A percentile compares a stretch with the other conserved stretches of the same genome.
Evolutionary conservation across 2,329 filamentous ascomycete species (phyloP).

Genomic region (Cadophora malorum): DNA sequence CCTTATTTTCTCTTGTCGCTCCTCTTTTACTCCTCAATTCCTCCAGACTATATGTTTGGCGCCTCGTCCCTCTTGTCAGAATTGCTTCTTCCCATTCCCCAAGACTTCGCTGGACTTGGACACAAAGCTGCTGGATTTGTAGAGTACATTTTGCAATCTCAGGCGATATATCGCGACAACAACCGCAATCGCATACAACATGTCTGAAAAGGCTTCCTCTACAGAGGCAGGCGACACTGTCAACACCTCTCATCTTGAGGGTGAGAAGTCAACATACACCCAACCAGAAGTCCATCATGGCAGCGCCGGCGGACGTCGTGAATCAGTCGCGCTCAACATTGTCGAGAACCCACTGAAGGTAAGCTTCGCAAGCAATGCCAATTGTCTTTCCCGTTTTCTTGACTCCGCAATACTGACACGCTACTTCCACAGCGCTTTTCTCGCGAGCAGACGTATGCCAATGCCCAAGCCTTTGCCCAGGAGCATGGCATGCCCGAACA

Average conservation of each 20-base stretch:
- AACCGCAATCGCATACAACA: not conserved
- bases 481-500: constrained; percentile 64
- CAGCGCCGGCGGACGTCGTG: not conserved
- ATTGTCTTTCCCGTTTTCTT: not conserved
- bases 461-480: constrained; percentile 61
- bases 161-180: not conserved
- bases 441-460: constrained; percentile 50
- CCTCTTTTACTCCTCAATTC: constrained; percentile 6
- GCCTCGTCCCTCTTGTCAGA: constrained; percentile 4
- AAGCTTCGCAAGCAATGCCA: constrained; percentile 12
- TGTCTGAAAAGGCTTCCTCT: constrained; percentile 15
- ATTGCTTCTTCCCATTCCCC: not conserved
- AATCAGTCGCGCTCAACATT: constrained; percentile 18
- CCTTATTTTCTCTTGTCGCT: constrained; percentile 11
- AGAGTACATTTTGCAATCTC: not conserved
- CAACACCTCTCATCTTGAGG: constrained; percentile 14
- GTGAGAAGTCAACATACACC: constrained; percentile 3
- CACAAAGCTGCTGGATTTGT: not conserved
- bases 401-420: not conserved
- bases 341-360: constrained; percentile 22
- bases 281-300: not conserved
- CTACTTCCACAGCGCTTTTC: constrained; percentile 47
- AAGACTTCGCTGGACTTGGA: constrained; percentile 6
- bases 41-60: constrained; percentile 9
- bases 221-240: constrained; percentile 8